These are phyloP conservation scores for Sergeia podlipaevii DNA, from an alignment of 208 protist genomes.

Conservation along the genomic window DNA sequence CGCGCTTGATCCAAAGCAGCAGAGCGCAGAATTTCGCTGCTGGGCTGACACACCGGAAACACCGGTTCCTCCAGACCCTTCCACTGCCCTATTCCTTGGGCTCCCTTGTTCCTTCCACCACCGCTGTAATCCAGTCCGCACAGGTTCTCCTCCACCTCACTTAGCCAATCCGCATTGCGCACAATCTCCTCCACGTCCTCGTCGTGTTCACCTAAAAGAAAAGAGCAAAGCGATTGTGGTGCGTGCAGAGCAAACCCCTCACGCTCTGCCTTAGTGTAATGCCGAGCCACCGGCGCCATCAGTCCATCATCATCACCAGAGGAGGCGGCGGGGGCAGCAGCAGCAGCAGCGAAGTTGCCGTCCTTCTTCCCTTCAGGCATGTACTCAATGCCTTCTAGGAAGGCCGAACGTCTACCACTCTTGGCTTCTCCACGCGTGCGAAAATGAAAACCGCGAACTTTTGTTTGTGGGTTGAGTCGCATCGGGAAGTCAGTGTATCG, in stretches of 20 bases:
- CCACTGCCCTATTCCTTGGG: conserved; percentile 12
- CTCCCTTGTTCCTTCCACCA: conserved; percentile 4
- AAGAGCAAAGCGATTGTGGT: conserved; percentile 36
- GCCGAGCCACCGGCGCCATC: conserved; percentile 17
- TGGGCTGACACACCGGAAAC: not conserved
- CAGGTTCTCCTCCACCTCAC: conserved; percentile 48
- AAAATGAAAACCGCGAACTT: conserved; percentile 54
- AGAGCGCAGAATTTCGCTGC: not conserved
- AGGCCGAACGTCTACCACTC: conserved; percentile 2
- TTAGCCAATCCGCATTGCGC: conserved; percentile 23
- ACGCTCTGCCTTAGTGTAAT: conserved; percentile 55
- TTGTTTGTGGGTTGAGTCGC: conserved; percentile 49
- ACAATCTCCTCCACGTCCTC: conserved; percentile 60
- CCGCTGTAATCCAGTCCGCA: conserved; percentile 36
- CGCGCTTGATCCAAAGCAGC: not conserved
- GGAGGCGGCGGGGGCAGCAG: no score
- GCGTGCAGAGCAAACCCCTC: conserved; percentile 14
- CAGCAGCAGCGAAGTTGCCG: not conserved
- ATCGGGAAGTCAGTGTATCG: conserved; percentile 39
- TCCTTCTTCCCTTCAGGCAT: conserved; percentile 11
- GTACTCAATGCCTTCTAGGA: conserved; percentile 35
- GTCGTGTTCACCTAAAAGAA: conserved; percentile 59
- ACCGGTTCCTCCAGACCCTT: not conserved
- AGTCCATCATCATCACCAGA: conserved; percentile 2
- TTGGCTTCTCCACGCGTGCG: conserved; percentile 14